phyloP scores from a whole-genome alignment of 306 rosid genomes.

The Hippophae tibetana region DNA sequence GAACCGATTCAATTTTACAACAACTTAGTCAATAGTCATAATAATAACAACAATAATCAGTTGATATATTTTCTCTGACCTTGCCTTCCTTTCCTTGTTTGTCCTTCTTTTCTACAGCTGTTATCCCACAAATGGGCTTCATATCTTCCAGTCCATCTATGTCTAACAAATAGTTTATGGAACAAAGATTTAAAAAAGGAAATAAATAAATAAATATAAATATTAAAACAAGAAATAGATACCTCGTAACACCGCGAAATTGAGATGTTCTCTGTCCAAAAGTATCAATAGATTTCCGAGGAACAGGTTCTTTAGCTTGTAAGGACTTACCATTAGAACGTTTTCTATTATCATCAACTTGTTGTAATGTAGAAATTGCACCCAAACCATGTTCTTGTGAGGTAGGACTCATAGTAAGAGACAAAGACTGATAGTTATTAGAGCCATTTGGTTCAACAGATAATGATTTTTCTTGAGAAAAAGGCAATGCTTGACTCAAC shows the following conservation, averaged over 20 bases:
- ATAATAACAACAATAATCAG: background rate
- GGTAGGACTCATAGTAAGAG: slow-evolving; percentile 63
- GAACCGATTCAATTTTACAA: background rate
- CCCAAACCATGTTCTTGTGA: slow-evolving; percentile 29
- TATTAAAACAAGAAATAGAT: background rate
- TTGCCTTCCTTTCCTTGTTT: slow-evolving; percentile 99
- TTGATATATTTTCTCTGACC: slow-evolving; percentile 35
- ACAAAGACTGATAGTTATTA: slow-evolving; percentile 44
- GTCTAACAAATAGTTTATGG: slow-evolving; percentile 32
- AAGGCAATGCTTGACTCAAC: slow-evolving; percentile 51
- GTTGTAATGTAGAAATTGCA: slow-evolving; percentile 34
- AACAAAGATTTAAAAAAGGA: background rate
- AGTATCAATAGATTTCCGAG: slow-evolving; percentile 87
- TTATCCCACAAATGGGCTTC: slow-evolving; percentile 99
- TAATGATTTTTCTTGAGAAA: slow-evolving; percentile 12
- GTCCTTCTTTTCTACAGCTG: slow-evolving; percentile 98
- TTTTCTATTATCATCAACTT: slow-evolving; percentile 44
- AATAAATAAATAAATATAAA: background rate
- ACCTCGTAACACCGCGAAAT: slow-evolving; percentile 96
- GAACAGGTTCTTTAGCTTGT: slow-evolving; percentile 49
- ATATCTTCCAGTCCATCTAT: slow-evolving; percentile 99
- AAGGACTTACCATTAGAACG: slow-evolving; percentile 42
- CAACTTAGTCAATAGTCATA: background rate
- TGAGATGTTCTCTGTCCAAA: slow-evolving; percentile 98
- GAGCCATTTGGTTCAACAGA: slow-evolving; percentile 21